These are phyloP conservation scores for Pigoraptor vietnamica DNA, from an alignment of 78 protist species.

Conservation along the genomic window DNA sequence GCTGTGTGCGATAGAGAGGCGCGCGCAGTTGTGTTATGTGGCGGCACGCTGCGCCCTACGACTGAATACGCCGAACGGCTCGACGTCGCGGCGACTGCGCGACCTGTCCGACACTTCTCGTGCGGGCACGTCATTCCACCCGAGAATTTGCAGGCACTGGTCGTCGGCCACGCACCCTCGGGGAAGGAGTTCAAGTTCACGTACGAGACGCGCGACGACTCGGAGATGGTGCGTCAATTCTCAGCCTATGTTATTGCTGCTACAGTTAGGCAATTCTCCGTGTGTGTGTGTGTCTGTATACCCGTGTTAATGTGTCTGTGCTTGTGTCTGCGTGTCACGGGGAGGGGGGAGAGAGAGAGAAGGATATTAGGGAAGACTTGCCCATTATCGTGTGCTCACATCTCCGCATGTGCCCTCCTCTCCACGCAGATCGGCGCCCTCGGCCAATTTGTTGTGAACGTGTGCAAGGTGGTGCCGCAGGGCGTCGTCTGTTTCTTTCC, in stretches of 20 bases:
- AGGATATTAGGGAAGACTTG: too few species aligned
- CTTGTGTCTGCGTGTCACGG: too few species aligned
- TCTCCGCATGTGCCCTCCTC: too few species aligned
- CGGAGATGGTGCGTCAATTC: background rate
- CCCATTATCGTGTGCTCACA: too few species aligned
- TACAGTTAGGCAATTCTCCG: background rate
- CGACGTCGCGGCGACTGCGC: background rate
- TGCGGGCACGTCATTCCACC: conserved; percentile 71
- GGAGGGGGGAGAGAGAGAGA: too few species aligned
- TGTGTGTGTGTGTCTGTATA: background rate
- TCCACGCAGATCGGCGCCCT: conserved; percentile 1
- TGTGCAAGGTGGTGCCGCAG: conserved; percentile 39
- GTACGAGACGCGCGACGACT: background rate
- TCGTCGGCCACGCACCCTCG: conserved; percentile 28
- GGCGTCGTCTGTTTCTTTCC: conserved; percentile 74
- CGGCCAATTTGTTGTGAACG: conserved; percentile 21
- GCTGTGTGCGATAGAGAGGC: conserved; percentile 3
- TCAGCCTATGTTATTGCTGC: too few species aligned
- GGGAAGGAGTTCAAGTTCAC: conserved; percentile 37
- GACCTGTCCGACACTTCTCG: background rate
- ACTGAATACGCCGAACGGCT: conserved; percentile 13
- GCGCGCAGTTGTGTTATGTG: conserved; percentile 48
- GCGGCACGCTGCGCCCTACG: conserved; percentile 79
- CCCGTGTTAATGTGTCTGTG: background rate
- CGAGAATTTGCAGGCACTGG: conserved; percentile 20